phyloP scores from a whole-genome alignment of 768 basidiomycete genomes.

The Galerina sulciceps region DNA sequence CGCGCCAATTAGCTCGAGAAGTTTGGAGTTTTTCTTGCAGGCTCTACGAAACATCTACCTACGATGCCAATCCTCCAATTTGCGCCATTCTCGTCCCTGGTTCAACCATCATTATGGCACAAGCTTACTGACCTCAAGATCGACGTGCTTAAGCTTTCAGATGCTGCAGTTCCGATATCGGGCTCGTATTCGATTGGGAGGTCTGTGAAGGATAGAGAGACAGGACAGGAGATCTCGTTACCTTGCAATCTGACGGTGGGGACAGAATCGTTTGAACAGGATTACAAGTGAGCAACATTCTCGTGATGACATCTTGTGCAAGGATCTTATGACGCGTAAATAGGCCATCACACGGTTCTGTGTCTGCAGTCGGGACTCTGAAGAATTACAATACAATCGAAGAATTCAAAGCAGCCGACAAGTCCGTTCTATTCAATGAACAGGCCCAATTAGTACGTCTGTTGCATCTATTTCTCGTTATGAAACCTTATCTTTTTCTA shows the following conservation, averaged over 20 bases:
- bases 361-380: slow-evolving; percentile 64
- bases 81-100: slow-evolving; percentile 82
- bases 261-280: slow-evolving; percentile 62
- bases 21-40: background rate
- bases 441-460: slow-evolving; percentile 64
- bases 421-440: slow-evolving; percentile 82
- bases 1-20: too few relatives aligned
- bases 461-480: background rate
- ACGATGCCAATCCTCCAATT: slow-evolving; percentile 80
- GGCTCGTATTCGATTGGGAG: slow-evolving; percentile 77
- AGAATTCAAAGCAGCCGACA: slow-evolving; percentile 90
- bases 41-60: background rate
- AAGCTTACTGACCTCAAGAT: slow-evolving; percentile 88
- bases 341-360: slow-evolving; percentile 53
- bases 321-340: slow-evolving; percentile 5
- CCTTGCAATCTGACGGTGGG: slow-evolving; percentile 70
- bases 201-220: slow-evolving; percentile 75
- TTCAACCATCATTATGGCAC: slow-evolving; percentile 94
- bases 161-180: slow-evolving; percentile 63
- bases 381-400: slow-evolving; percentile 99
- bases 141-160: slow-evolving; percentile 84
- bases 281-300: slow-evolving; percentile 41
- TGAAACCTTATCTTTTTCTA: slow-evolving; percentile 26
- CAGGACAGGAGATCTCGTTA: slow-evolving; percentile 73
- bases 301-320: background rate